Percentiles rank a stretch among this genome's conserved stretches.
Conservation (phyloP, 805 yeast species). For the Sugiyamaella americana region DNA sequence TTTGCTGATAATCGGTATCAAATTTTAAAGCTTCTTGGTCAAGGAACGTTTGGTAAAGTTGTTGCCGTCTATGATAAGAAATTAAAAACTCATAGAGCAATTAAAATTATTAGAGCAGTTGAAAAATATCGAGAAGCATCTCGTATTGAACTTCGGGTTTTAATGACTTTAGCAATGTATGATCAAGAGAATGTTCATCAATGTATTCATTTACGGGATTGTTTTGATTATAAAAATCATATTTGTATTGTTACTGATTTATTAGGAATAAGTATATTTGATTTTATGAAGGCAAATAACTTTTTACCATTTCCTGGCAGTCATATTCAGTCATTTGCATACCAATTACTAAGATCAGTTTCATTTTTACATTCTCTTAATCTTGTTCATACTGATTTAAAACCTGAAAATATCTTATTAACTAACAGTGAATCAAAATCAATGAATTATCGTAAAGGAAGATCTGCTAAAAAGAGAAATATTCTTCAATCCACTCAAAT, state of each 20-base stretch:
- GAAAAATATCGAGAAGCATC: slow-evolving; percentile 96
- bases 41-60: slow-evolving; percentile 91
- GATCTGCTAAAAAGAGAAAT: slow-evolving; percentile 30
- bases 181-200: slow-evolving; percentile 63
- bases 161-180: slow-evolving; percentile 63
- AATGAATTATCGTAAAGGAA: slow-evolving; percentile 27
- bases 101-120: slow-evolving; percentile 85
- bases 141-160: slow-evolving; percentile 79
- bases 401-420: slow-evolving; percentile 88
- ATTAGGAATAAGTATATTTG: slow-evolving; percentile 78
- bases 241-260: slow-evolving; percentile 90
- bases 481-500: slow-evolving; percentile 73
- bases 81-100: slow-evolving; percentile 64
- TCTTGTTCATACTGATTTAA: slow-evolving; percentile 89
- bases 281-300: slow-evolving; percentile 77
- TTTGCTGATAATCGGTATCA: slow-evolving; percentile 58
- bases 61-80: slow-evolving; percentile 70
- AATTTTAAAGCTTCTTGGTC: slow-evolving; percentile 68
- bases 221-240: slow-evolving; percentile 89
- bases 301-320: slow-evolving; percentile 90
- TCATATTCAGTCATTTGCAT: slow-evolving; percentile 83
- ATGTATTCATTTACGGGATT: slow-evolving; percentile 82
- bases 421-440: slow-evolving; percentile 45
- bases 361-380: slow-evolving; percentile 85
- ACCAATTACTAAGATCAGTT: slow-evolving; percentile 78